A percentile compares a stretch with the other conserved stretches of the same genome.
phyloP scores from a whole-genome alignment of 1,284 basidiomycete genomes.

The Austroboletus novae-zelandiae region DNA sequence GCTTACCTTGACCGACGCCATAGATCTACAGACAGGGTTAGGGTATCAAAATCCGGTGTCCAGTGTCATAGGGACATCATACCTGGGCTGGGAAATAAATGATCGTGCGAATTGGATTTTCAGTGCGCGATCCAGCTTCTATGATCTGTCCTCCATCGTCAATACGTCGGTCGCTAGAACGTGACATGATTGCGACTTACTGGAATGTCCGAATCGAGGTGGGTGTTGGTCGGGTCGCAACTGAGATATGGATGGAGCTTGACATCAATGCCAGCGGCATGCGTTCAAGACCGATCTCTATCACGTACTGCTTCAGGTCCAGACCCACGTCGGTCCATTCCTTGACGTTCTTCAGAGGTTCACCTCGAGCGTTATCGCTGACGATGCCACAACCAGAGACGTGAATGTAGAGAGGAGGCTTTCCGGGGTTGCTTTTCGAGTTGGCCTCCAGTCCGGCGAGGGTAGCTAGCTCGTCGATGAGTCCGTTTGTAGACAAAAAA shows the following conservation, averaged over 20 bases:
- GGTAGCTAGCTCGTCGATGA: conserved; percentile 31
- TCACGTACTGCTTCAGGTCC: conserved; percentile 27
- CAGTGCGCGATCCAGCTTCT: conserved; percentile 37
- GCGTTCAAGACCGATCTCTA: background rate
- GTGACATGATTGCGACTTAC: conserved; percentile 13
- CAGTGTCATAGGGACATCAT: background rate
- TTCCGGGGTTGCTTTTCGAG: conserved; percentile 34
- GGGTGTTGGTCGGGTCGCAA: conserved; percentile 31
- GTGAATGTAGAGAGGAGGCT: conserved; percentile 42
- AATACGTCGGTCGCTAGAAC: background rate
- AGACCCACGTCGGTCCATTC: conserved; percentile 39
- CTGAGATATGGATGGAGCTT: conserved; percentile 7
- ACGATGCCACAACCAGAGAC: conserved; percentile 40
- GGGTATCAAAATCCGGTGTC: background rate
- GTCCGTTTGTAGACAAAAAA: background rate
- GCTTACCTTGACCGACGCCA: conserved; percentile 38
- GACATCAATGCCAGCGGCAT: background rate
- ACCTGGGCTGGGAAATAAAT: conserved; percentile 38
- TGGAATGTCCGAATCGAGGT: conserved; percentile 37
- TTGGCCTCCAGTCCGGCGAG: conserved; percentile 38
- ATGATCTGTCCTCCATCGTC: conserved; percentile 27
- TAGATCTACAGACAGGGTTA: conserved; percentile 32
- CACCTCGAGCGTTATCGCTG: conserved; percentile 40
- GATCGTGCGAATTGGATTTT: conserved; percentile 42
- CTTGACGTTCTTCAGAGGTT: conserved; percentile 29